Conservation (phyloP, 1,284 basidiomycete species). For the Cryptococcus floricola region DNA sequence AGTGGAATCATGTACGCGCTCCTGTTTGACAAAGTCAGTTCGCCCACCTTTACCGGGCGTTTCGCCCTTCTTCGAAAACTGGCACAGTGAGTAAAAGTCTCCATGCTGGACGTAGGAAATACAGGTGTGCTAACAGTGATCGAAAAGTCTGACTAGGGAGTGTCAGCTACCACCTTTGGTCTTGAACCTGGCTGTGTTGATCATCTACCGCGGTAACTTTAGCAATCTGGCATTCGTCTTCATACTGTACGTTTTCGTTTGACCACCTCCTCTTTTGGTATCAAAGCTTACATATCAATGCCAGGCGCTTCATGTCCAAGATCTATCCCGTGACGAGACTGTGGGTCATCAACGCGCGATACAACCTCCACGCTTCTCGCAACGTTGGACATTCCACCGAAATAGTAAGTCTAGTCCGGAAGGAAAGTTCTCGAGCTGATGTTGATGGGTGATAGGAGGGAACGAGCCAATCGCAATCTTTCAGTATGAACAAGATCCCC, state of each 20-base stretch:
- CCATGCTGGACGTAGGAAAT: too few relatives aligned
- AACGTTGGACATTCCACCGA: neutral
- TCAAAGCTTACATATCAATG: neutral
- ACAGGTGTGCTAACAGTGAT: neutral
- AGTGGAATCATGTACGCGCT: too few relatives aligned
- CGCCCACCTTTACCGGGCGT: too few relatives aligned
- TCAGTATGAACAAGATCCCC: neutral
- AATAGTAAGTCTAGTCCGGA: too few relatives aligned
- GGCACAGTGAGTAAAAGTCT: neutral
- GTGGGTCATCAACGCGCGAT: neutral
- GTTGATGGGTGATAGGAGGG: neutral
- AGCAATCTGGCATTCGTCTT: neutral
- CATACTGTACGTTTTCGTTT: neutral
- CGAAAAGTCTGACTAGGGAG: slow-evolving; percentile 1
- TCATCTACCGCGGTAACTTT: neutral
- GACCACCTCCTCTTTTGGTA: too few relatives aligned
- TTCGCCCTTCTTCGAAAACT: neutral
- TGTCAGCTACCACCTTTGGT: slow-evolving; percentile 4
- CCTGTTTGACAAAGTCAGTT: too few relatives aligned
- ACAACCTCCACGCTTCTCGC: neutral
- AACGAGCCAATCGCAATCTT: neutral
- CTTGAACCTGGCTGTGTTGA: neutral
- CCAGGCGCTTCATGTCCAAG: neutral
- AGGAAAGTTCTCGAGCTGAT: too few relatives aligned
- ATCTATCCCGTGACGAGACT: neutral